Conservation (phyloP, 2,329 filamentous ascomycete genomes). For the Didymella exigua region DNA sequence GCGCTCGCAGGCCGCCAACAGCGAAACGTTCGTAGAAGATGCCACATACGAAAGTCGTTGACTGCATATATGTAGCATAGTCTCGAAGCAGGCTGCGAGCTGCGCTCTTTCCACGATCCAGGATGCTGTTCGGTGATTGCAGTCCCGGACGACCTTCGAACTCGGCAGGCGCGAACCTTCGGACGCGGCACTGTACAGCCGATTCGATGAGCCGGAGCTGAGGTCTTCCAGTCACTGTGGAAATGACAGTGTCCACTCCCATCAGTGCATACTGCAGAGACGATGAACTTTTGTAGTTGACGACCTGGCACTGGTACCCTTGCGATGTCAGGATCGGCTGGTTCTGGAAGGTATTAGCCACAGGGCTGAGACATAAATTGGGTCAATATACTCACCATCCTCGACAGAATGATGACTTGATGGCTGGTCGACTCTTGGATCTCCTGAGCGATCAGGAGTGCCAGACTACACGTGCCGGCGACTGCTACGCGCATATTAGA, state of each 20-base stretch:
- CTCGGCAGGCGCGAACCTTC: slow-evolving; percentile 74
- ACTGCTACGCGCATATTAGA: slow-evolving; percentile 66
- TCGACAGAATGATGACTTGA: slow-evolving; percentile 72
- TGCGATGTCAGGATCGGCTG: slow-evolving; percentile 61
- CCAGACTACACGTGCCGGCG: slow-evolving; percentile 66
- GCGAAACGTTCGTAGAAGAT: slow-evolving; percentile 78
- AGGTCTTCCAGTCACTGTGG: slow-evolving; percentile 69
- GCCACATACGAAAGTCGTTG: slow-evolving; percentile 74
- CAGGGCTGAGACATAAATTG: background rate
- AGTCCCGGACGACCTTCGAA: slow-evolving; percentile 70
- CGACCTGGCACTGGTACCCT: slow-evolving; percentile 69
- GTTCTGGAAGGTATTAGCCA: slow-evolving; percentile 49
- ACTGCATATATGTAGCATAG: slow-evolving; percentile 65
- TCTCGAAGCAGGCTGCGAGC: slow-evolving; percentile 63
- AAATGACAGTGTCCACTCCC: slow-evolving; percentile 76
- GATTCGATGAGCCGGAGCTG: slow-evolving; percentile 76
- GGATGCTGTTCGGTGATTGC: slow-evolving; percentile 61
- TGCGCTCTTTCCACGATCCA: slow-evolving; percentile 65
- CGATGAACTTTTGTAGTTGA: slow-evolving; percentile 67
- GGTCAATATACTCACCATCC: slow-evolving; percentile 58
- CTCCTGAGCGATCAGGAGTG: slow-evolving; percentile 62
- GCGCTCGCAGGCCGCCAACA: slow-evolving; percentile 66
- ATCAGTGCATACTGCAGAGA: slow-evolving; percentile 69
- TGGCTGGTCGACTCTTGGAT: slow-evolving; percentile 68
- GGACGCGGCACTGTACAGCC: slow-evolving; percentile 67